Base-by-base conservation (phyloP, 2,329 filamentous ascomycete species). In the Penicillium sp. region DNA sequence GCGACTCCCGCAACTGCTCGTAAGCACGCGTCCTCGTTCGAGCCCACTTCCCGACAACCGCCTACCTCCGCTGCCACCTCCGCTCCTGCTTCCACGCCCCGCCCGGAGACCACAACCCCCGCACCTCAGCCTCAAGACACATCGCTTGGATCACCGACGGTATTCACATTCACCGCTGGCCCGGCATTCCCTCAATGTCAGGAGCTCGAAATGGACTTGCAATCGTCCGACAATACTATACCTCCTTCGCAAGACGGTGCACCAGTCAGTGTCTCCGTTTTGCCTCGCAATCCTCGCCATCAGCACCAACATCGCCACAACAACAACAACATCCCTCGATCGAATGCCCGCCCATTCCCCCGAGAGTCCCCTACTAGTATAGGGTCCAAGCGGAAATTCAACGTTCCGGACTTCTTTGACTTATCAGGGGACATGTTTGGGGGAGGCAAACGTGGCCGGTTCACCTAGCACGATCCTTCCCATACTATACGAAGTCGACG, bases 351-450 rank as follows among this genome's bases (percentile, higher is more conserved):
- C 46, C 56, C 65, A 41, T 60, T 70, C 1, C 62, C 62, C 27
- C 64, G 70, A 47, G 67, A 72, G 31, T 53, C 71, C 4, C 65
- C 67, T 1, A 57, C 68, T 8, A 65, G 61, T 4, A 49, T 74
- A 6, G 73, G 74, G 5, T 72, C 71, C 6, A 77, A 77, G 62
- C 65, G 74, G 47, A 75, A 74, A 58, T 61, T 71, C 40, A 65
- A 68, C 14, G 69, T 75, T 38, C 68, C 68, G 3, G 74, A 76
- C 37, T 76, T 76, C 54, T 76, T 76, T 49, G 74, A 76, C 51
- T 55, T 77, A 16, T 74, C 73, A 1, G 72, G 67, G 38, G 74
- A 76, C 54, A 61, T 64, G 31, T 66, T 66, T 50, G 70, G 71
- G 47, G 69, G 72, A n/a, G 68, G 68, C 38, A 77, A 77, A 62